These are phyloP conservation scores for Chlamydomonas eustigma DNA, from an alignment of 139 green algal species.

Conservation along the genomic window DNA sequence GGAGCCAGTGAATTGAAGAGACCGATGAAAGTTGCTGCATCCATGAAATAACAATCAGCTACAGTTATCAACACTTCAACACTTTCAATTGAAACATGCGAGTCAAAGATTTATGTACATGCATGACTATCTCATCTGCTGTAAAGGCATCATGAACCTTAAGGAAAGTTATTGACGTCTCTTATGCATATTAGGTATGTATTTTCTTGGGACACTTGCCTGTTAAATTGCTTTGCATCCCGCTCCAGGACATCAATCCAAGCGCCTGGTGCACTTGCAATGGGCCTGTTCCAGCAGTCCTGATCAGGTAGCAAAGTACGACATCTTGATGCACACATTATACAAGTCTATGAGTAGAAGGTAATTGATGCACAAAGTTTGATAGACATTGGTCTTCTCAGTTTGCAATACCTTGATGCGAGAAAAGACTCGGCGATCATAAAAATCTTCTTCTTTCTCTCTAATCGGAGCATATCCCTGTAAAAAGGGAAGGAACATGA, in stretches of 20 bases:
- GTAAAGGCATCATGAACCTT: too few species aligned
- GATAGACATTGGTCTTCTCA: neutral
- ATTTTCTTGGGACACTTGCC: neutral
- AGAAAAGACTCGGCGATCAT: conserved; percentile 88
- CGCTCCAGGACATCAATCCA: conserved; percentile 92
- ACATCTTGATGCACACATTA: too few species aligned
- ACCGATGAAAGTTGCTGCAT: neutral
- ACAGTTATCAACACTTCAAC: too few species aligned
- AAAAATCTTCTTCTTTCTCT: conserved; percentile 92
- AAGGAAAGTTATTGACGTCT: too few species aligned
- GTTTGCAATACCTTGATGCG: conserved; percentile 65
- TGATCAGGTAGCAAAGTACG: conserved; percentile 31
- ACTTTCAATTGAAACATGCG: too few species aligned
- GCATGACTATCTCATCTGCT: too few species aligned
- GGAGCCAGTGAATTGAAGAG: conserved; percentile 49
- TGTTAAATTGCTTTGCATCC: conserved; percentile 1
- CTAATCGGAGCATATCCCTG: conserved; percentile 88
- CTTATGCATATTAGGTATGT: too few species aligned
- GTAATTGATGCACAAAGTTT: too few species aligned
- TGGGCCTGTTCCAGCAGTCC: conserved; percentile 95
- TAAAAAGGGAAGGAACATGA: too few species aligned
- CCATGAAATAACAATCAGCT: too few species aligned
- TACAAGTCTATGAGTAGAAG: too few species aligned
- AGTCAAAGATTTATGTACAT: too few species aligned
- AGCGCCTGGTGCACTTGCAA: conserved; percentile 77